Conservation (phyloP, 441 rosid species). For the Populus trichocarpa region DNA sequence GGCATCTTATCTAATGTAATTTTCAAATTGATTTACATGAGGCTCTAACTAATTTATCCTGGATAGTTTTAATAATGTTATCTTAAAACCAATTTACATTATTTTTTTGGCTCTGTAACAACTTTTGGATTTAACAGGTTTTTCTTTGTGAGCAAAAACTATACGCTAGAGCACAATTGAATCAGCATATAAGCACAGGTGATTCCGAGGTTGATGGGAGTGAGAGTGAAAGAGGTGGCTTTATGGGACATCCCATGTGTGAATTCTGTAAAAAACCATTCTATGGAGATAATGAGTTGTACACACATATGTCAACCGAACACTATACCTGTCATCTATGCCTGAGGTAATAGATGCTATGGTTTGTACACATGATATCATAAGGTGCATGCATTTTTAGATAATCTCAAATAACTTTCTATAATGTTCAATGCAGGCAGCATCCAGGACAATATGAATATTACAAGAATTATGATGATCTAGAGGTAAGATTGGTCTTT, state of each 20-base stretch:
- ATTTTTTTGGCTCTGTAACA: neutral
- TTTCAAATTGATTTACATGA: neutral
- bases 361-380: neutral
- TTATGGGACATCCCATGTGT: constrained; percentile 57
- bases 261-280: constrained; percentile 81
- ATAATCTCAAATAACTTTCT: neutral
- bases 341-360: constrained; percentile 52
- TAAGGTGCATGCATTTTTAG: neutral
- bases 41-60: neutral
- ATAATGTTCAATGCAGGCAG: constrained; percentile 51
- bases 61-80: neutral
- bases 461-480: constrained; percentile 82
- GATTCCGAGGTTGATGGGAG: constrained; percentile 92
- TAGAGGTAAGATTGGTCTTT: constrained; percentile 54
- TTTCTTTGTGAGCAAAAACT: constrained; percentile 92
- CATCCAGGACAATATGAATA: constrained; percentile 91
- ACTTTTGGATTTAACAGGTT: constrained; percentile 40
- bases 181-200: constrained; percentile 77
- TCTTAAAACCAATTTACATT: neutral
- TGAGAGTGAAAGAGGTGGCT: constrained; percentile 67
- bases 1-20: neutral
- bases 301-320: constrained; percentile 85
- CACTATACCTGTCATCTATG: constrained; percentile 92
- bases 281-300: constrained; percentile 92
- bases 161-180: constrained; percentile 71